Base-by-base conservation (phyloP, 2,329 filamentous ascomycete species). In the Phialophora chinensis region DNA sequence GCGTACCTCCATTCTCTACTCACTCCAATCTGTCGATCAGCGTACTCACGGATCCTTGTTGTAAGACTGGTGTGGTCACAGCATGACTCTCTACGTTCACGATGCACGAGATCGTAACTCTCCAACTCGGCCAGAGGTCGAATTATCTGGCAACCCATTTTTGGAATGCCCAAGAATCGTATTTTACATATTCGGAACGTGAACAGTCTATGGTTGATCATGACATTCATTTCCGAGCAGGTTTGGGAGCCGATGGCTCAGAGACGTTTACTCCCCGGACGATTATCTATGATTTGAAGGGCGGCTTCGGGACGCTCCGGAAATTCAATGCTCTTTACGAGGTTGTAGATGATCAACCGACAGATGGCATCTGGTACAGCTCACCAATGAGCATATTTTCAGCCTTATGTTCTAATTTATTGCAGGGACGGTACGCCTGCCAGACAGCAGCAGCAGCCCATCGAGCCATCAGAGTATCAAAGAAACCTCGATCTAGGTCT, bases 91-190 rank as follows among this genome's bases (percentile, higher is more conserved):
- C 27, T 50, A 7, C 57, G 27, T 20, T 8, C n/a, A 66, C 14
- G 55, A 98, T 99, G 95, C 92, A 93, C 79, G 95, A 99, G 80
- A 92, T 98, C 68, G 84, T 99, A 68, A 97, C 94, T 0, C 83
- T 99, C 54, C 95, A 99, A 83, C 88, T 98, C 67, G 95, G 95
- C 52, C 90, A 96, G 77, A 89, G 91, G 76, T 93, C 91, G 77
- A 99, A 99, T 78, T 96, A 97, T 75, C 82, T 96, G 25, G 93
- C 91, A 33, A 96, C 93, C 0, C 95, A 99, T 81, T 99, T 97
- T 78, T 99, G 95, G 95, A 99, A 99, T 74, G 85, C 91, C 5
- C 94, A 97, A 91, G 95, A 99, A 83, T 97, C 94, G 0, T 99
- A 99, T 79, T 98, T 98, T 76, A 97, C 93, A 14, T 98, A 97